Percentiles rank a stretch among this genome's conserved stretches.
Conservation (phyloP, 2,329 filamentous ascomycete species). For the Akanthomyces dipterigenus region DNA sequence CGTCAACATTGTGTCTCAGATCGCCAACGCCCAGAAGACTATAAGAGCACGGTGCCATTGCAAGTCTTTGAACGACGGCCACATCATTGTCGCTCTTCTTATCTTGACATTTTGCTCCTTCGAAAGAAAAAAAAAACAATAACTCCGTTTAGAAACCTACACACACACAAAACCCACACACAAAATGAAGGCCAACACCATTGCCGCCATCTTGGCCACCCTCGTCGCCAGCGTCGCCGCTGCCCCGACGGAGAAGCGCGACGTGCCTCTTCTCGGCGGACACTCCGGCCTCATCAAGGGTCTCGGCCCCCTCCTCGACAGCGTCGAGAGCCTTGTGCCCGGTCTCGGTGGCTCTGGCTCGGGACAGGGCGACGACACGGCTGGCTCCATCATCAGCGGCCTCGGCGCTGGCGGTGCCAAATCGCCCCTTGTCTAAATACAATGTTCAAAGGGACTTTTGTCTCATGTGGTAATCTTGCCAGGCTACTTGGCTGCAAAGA, state of each 20-base stretch:
- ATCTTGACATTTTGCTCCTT: neutral
- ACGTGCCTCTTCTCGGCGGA: constrained; percentile 6
- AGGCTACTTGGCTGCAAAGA: neutral
- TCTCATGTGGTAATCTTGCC: no score
- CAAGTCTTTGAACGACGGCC: neutral
- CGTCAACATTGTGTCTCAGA: constrained; percentile 8
- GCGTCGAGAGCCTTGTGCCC: constrained; percentile 3
- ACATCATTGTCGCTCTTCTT: neutral
- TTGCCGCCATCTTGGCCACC: constrained; percentile 3
- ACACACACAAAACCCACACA: neutral
- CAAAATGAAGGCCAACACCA: constrained; percentile 6
- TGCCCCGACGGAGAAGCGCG: constrained; percentile 6
- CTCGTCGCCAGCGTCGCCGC: constrained; percentile 1
- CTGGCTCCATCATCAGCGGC: neutral
- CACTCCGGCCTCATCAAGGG: constrained; percentile 1
- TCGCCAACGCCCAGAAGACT: neutral
- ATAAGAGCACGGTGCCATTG: neutral
- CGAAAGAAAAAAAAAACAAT: neutral
- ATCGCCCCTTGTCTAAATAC: neutral
- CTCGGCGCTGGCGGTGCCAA: neutral
- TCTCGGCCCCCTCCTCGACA: neutral
- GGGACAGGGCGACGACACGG: neutral
- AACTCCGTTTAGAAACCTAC: neutral
- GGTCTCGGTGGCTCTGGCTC: neutral
- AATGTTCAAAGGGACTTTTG: neutral